Percentiles rank a stretch among this genome's conserved stretches.
These are phyloP conservation scores for Metarhizium album DNA, from an alignment of 2,329 filamentous ascomycete species.

Conservation along the genomic window DNA sequence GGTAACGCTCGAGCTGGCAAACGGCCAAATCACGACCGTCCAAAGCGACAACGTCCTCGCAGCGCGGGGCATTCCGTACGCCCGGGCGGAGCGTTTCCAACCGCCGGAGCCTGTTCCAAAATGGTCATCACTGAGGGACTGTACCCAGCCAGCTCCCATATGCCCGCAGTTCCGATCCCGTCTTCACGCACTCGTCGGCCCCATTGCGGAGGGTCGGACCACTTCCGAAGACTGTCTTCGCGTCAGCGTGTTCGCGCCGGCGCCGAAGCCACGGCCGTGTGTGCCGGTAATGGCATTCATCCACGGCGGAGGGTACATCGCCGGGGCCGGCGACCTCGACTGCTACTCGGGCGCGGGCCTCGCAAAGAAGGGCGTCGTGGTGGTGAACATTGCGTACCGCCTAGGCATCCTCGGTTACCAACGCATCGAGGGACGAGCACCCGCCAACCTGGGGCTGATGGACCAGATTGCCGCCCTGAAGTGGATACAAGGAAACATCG, in stretches of 20 bases:
- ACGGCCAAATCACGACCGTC: conserved; percentile 8
- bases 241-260: conserved; percentile 8
- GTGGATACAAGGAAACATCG: conserved; percentile 55
- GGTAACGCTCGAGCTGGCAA: conserved; percentile 2
- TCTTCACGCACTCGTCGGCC: conserved; percentile 7
- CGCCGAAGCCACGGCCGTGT: neutral
- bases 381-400: conserved; percentile 25
- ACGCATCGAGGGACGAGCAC: conserved; percentile 11
- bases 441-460: conserved; percentile 44
- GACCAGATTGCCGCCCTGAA: conserved; percentile 49
- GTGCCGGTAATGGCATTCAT: conserved; percentile 19
- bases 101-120: conserved; percentile 1
- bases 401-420: conserved; percentile 25
- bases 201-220: conserved; percentile 3
- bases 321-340: conserved; percentile 7
- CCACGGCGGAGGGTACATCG: conserved; percentile 14
- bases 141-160: conserved; percentile 1
- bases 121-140: conserved; percentile 7
- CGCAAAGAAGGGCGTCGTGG: conserved; percentile 11
- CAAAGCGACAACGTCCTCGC: neutral
- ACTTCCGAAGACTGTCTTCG: conserved; percentile 10
- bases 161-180: conserved; percentile 7
- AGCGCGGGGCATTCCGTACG: conserved; percentile 10
- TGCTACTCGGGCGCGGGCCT: conserved; percentile 6
- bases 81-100: conserved; percentile 9